Evolutionary conservation across 306 rosid species (phyloP).

Genomic region (Quercus aquifolioides): DNA sequence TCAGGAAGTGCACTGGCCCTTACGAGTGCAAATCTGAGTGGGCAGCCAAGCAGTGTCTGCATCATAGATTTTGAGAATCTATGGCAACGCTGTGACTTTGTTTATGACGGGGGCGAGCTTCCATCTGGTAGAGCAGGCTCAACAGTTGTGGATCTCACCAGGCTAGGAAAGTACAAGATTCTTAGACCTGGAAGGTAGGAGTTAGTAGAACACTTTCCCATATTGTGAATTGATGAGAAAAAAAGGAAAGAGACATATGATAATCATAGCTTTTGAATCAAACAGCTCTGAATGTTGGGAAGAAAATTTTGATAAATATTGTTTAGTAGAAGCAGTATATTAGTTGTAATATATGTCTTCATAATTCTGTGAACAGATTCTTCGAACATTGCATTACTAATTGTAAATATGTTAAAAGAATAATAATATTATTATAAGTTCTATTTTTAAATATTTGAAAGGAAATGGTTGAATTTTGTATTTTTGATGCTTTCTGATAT

Average conservation of each 20-base stretch:
- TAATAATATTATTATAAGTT: not conserved
- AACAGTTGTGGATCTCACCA: slow-evolving; percentile 76
- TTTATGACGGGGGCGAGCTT: slow-evolving; percentile 79
- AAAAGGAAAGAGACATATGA: not conserved
- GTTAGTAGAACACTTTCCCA: not conserved
- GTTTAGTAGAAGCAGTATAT: not conserved
- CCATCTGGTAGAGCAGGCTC: slow-evolving; percentile 90
- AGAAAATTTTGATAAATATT: not conserved
- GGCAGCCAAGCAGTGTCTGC: slow-evolving; percentile 80
- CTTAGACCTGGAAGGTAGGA: slow-evolving; percentile 91
- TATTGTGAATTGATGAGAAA: not conserved
- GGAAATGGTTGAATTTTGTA: not conserved
- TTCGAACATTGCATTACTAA: not conserved
- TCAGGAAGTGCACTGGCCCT: slow-evolving; percentile 81
- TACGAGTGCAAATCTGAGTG: slow-evolving; percentile 90
- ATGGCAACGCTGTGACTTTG: slow-evolving; percentile 81
- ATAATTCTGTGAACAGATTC: not conserved
- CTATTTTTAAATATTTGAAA: not conserved
- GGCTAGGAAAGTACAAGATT: slow-evolving; percentile 62
- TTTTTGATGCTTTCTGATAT: not conserved
- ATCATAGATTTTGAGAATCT: slow-evolving; percentile 70
- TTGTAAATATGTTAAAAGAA: not conserved
- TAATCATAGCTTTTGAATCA: not conserved
- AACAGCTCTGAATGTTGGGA: not conserved
- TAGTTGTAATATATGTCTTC: not conserved